Conservation (phyloP, 257 asterid species). For the Apocynum venetum region DNA sequence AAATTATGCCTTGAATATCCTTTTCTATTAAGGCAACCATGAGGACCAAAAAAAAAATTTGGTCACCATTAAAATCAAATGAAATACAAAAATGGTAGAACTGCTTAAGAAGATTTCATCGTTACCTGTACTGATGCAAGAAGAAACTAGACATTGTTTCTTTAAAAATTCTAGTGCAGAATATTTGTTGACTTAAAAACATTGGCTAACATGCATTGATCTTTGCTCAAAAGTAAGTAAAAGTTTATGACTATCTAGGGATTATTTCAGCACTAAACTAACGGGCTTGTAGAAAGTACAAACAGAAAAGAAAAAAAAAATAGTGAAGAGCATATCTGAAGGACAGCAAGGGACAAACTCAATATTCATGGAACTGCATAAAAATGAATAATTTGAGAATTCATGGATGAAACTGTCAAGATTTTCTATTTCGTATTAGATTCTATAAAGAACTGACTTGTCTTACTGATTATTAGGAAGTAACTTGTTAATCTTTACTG, state of each 20-base stretch:
- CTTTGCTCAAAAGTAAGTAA: background rate
- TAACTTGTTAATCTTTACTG: conserved; percentile 1
- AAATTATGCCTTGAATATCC: background rate
- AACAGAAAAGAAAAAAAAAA: no score
- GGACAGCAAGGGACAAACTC: background rate
- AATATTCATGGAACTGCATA: background rate
- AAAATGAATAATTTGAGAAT: background rate
- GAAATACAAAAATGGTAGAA: background rate
- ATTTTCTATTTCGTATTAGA: background rate
- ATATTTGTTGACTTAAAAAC: background rate
- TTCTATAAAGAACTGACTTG: background rate
- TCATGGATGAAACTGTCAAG: background rate
- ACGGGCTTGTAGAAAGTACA: no score
- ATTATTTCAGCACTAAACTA: no score
- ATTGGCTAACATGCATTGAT: background rate
- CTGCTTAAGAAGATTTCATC: background rate
- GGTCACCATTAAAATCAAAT: no score
- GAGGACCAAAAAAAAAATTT: no score
- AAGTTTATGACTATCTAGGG: no score
- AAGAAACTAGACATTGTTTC: background rate
- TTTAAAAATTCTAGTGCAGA: background rate
- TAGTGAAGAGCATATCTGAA: no score
- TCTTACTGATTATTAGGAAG: background rate
- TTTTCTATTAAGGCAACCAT: background rate
- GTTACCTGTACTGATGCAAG: background rate